phyloP scores from a whole-genome alignment of 202 grass and related monocot species.

The Eragrostis tef region DNA sequence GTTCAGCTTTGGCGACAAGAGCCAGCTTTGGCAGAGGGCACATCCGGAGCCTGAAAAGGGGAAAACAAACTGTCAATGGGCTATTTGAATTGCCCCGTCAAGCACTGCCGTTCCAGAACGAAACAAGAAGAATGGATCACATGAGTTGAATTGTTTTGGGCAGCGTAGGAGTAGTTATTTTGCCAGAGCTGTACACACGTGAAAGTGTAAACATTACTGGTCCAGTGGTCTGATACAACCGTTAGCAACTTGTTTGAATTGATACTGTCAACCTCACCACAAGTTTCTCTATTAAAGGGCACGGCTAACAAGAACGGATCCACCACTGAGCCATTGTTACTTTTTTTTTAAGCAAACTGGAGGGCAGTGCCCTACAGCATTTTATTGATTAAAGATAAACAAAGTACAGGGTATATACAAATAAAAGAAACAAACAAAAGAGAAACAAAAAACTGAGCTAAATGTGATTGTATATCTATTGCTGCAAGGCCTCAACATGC shows the following conservation, averaged over 20 bases:
- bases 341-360: too few relatives aligned
- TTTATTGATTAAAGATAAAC: too few relatives aligned
- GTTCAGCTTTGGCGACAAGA: slow-evolving; percentile 42
- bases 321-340: neutral
- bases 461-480: too few relatives aligned
- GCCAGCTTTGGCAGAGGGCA: slow-evolving; percentile 41
- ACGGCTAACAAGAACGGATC: slow-evolving; percentile 41
- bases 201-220: slow-evolving; percentile 17
- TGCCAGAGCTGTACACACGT: slow-evolving; percentile 1
- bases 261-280: slow-evolving; percentile 13
- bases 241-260: slow-evolving; percentile 53
- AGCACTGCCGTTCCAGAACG: slow-evolving; percentile 5
- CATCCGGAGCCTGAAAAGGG: neutral
- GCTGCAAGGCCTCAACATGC: too few relatives aligned
- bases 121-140: neutral
- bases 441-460: too few relatives aligned
- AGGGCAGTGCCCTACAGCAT: too few relatives aligned
- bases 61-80: neutral
- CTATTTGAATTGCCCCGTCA: slow-evolving; percentile 23
- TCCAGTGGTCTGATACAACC: too few relatives aligned
- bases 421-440: too few relatives aligned
- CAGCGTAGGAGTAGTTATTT: neutral
- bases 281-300: slow-evolving; percentile 5
- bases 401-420: too few relatives aligned
- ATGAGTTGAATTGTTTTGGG: neutral